Evolutionary conservation across 1,284 basidiomycete species (phyloP).

Genomic region (Peniophora sp.): DNA sequence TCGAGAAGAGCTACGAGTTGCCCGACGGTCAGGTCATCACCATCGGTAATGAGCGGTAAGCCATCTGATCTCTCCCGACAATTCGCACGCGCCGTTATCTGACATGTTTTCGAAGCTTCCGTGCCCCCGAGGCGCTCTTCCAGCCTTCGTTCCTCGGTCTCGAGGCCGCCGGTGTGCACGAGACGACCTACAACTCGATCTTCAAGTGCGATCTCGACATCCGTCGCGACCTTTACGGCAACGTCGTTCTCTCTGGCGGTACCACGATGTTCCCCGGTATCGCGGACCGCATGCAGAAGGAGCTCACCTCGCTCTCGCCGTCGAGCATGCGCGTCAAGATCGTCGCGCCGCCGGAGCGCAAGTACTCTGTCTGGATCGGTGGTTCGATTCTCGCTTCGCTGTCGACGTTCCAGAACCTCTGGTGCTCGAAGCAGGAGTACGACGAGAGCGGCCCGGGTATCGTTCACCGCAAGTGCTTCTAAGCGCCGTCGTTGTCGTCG

Average conservation of each 20-base stretch:
- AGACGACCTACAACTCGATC: constrained; percentile 91
- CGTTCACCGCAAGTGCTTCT: constrained; percentile 56
- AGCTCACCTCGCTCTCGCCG: constrained; percentile 84
- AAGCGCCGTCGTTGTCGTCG: too few species aligned
- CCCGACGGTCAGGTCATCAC: constrained; percentile 97
- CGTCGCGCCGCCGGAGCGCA: constrained; percentile 85
- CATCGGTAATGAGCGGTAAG: constrained; percentile 88
- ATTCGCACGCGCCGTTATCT: neutral
- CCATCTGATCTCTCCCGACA: constrained; percentile 1
- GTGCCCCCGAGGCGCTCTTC: constrained; percentile 95
- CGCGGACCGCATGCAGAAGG: constrained; percentile 96
- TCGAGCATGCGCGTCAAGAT: constrained; percentile 93
- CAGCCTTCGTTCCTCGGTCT: constrained; percentile 91
- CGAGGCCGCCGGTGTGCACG: constrained; percentile 91
- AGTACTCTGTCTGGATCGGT: constrained; percentile 98
- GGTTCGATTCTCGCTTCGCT: constrained; percentile 95
- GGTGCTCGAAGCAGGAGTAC: constrained; percentile 91
- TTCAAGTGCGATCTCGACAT: constrained; percentile 77
- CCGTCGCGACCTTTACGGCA: constrained; percentile 87
- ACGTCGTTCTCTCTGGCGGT: constrained; percentile 92
- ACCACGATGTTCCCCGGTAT: constrained; percentile 98
- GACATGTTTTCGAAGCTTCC: constrained; percentile 55
- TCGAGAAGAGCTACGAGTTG: constrained; percentile 95
- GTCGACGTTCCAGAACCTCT: constrained; percentile 91
- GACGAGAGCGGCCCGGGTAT: constrained; percentile 83